These are phyloP conservation scores for Silene uniflora DNA, from an alignment of 148 eudicot species.

Conservation along the genomic window DNA sequence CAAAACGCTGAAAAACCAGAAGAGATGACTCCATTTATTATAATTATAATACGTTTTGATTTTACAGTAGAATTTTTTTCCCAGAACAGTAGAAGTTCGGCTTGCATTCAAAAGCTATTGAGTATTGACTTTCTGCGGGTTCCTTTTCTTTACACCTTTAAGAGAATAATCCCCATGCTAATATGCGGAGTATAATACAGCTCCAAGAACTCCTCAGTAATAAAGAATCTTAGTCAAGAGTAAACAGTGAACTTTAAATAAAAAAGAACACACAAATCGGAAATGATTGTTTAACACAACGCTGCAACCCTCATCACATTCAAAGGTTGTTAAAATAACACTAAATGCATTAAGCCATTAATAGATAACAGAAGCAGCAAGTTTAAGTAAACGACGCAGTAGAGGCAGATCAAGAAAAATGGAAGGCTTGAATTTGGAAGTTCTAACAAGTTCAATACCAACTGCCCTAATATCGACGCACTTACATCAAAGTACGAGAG, in stretches of 20 bases:
- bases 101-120: not conserved
- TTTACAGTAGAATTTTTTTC: not conserved
- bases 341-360: not conserved
- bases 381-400: not conserved
- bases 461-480: not conserved
- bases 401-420: not conserved
- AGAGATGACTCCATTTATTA: not conserved
- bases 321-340: not conserved
- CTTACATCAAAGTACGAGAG: not conserved
- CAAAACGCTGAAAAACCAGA: slow-evolving; percentile 49
- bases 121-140: not conserved
- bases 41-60: not conserved
- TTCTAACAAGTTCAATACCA: not conserved
- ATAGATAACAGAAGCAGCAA: slow-evolving; percentile 1
- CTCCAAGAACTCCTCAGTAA: not conserved
- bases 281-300: not conserved
- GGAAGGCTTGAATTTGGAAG: not conserved
- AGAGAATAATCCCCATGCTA: not conserved
- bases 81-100: not conserved
- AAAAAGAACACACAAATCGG: not conserved
- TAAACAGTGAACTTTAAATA: not conserved
- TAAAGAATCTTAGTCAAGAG: not conserved
- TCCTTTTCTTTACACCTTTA: not conserved
- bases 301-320: not conserved
- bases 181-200: slow-evolving; percentile 2